Conservation (phyloP, 2,329 filamentous ascomycete species). For the Cercospora nicotianae region DNA sequence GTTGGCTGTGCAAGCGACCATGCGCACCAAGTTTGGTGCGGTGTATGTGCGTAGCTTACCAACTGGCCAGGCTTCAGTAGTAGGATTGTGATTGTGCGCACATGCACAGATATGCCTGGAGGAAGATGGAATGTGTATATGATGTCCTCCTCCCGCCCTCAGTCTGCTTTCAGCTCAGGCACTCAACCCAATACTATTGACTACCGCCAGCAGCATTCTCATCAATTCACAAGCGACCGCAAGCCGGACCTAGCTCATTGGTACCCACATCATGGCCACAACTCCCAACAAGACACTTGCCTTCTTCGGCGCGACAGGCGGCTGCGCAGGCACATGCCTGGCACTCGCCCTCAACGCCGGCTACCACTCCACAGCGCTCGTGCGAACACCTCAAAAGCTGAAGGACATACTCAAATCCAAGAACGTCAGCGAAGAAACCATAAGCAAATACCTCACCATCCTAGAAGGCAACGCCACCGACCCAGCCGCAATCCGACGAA, state of each 20-base stretch:
- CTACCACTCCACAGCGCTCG: constrained; percentile 50
- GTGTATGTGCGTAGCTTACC: neutral
- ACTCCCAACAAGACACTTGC: constrained; percentile 41
- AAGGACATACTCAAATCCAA: constrained; percentile 44
- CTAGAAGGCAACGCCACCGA: constrained; percentile 51
- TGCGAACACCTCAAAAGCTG: constrained; percentile 53
- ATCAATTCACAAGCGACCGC: neutral
- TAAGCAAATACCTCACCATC: constrained; percentile 49
- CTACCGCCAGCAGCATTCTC: neutral
- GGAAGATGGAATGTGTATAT: neutral
- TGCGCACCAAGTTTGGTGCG: constrained; percentile 3
- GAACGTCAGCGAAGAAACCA: constrained; percentile 39
- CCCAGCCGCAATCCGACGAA: constrained; percentile 42
- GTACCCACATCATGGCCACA: neutral
- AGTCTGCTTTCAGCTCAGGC: neutral
- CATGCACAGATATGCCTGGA: neutral
- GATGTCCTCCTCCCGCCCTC: neutral
- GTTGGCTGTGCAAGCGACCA: neutral
- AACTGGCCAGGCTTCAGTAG: neutral
- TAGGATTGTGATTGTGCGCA: neutral
- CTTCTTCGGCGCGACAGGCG: constrained; percentile 57
- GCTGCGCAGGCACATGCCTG: constrained; percentile 49
- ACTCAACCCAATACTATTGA: neutral
- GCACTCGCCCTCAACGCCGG: constrained; percentile 42
- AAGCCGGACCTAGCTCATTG: neutral